A percentile compares a stretch with the other conserved stretches of the same genome.
Conservation (phyloP, 306 rosid genomes). For the Cicer cuneatum region DNA sequence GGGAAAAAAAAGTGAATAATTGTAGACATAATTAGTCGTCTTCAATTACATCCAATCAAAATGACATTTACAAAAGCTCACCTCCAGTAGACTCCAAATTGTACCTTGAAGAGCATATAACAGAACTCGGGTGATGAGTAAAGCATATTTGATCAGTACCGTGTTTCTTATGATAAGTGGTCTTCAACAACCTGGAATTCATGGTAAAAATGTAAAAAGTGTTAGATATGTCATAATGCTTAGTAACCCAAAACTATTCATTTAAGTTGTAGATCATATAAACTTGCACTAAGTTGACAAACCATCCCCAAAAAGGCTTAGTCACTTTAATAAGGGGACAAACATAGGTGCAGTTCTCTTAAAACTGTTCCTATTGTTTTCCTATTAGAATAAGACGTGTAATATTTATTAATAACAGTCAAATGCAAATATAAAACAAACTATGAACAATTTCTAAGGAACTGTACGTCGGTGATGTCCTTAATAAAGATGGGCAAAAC, state of each 20-base stretch:
- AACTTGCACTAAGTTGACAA: slow-evolving; percentile 9
- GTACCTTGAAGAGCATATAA: slow-evolving; percentile 89
- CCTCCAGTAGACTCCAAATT: slow-evolving; percentile 86
- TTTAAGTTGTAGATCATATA: slow-evolving; percentile 31
- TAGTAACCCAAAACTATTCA: slow-evolving; percentile 4
- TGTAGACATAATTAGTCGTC: slow-evolving; percentile 10
- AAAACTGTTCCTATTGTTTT: too few relatives aligned
- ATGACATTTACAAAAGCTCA: slow-evolving; percentile 42
- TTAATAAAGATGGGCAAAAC: neutral
- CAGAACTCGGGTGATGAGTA: slow-evolving; percentile 94
- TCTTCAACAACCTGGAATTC: slow-evolving; percentile 79
- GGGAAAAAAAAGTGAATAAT: slow-evolving; percentile 39
- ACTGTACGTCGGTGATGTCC: too few relatives aligned
- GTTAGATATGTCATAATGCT: slow-evolving; percentile 13
- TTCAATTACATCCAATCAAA: slow-evolving; percentile 31
- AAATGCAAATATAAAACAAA: too few relatives aligned
- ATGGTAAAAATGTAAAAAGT: slow-evolving; percentile 29
- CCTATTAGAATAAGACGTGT: too few relatives aligned
- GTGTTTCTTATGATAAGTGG: slow-evolving; percentile 93
- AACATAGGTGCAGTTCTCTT: neutral
- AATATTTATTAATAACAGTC: too few relatives aligned
- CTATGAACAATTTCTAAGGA: too few relatives aligned
- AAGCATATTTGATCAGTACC: slow-evolving; percentile 90
- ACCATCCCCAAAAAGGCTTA: neutral
- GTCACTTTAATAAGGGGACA: neutral